Evolutionary conservation across 768 basidiomycete genomes (phyloP).

Genomic region (Russula compacta): DNA sequence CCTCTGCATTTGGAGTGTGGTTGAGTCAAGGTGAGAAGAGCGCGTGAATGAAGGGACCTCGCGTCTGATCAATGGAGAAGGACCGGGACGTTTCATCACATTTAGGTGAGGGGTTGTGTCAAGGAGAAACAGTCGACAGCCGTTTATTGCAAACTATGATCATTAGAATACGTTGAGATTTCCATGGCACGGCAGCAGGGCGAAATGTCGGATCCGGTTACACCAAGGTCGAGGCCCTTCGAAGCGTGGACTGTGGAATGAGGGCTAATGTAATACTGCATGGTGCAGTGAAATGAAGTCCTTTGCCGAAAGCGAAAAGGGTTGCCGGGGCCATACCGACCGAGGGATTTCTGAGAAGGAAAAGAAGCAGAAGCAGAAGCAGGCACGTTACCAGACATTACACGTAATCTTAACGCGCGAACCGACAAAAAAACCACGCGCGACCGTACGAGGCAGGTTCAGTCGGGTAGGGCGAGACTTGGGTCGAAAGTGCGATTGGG

Average conservation of each 20-base stretch:
- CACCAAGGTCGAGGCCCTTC: conserved; percentile 18
- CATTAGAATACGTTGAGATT: conserved; percentile 8
- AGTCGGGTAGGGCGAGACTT: conserved; percentile 1
- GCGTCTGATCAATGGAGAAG: conserved; percentile 13
- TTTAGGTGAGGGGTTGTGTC: conserved; percentile 5
- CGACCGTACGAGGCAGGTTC: background rate
- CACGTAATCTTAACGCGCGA: conserved; percentile 13
- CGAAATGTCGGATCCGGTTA: conserved; percentile 18
- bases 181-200: conserved; percentile 12
- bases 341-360: conserved; percentile 1
- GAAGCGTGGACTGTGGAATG: conserved; percentile 16
- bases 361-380: conserved; percentile 3
- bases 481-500: background rate
- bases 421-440: background rate
- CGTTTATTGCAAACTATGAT: conserved; percentile 15
- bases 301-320: conserved; percentile 15
- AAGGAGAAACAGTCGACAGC: background rate
- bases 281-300: conserved; percentile 6
- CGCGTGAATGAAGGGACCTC: conserved; percentile 12
- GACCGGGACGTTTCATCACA: conserved; percentile 15
- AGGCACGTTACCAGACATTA: conserved; percentile 11
- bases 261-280: conserved; percentile 14
- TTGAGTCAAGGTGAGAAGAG: conserved; percentile 1
- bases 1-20: background rate
- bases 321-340: background rate